These are phyloP conservation scores for Penicillium roqueforti DNA, from an alignment of 495 filamentous ascomycete genomes.

Conservation along the genomic window DNA sequence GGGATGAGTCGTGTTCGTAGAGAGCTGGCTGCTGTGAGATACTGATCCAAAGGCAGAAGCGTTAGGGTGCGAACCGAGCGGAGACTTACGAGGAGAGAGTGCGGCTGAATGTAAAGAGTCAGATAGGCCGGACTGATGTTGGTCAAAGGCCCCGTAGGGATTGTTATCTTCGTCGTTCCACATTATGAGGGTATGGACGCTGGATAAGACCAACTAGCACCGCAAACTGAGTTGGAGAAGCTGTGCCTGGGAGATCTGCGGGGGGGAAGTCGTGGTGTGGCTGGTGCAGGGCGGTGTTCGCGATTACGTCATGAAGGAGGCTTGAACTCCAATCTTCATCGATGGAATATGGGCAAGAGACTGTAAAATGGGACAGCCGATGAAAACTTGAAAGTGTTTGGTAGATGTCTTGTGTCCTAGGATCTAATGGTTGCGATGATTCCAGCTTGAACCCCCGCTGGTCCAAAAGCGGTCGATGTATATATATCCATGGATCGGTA, in stretches of 20 bases:
- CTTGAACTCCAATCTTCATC: neutral
- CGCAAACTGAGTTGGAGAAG: slow-evolving; percentile 15
- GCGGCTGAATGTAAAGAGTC: slow-evolving; percentile 64
- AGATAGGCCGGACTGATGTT: slow-evolving; percentile 71
- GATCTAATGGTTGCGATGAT: neutral
- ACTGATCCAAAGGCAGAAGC: slow-evolving; percentile 1
- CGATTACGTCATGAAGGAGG: slow-evolving; percentile 11
- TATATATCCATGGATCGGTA: neutral
- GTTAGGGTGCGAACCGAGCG: neutral
- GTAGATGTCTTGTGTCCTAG: neutral
- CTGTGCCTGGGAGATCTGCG: slow-evolving; percentile 27
- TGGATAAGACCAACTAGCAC: slow-evolving; percentile 14
- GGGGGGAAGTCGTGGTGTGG: slow-evolving; percentile 17
- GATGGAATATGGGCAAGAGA: neutral
- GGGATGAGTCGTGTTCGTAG: slow-evolving; percentile 45
- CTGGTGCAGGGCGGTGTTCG: slow-evolving; percentile 8
- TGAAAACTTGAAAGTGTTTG: neutral
- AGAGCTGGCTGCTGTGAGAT: slow-evolving; percentile 32
- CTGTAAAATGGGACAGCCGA: neutral
- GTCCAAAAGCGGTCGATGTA: neutral
- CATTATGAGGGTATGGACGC: slow-evolving; percentile 28
- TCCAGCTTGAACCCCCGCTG: neutral
- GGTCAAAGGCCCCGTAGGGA: slow-evolving; percentile 86
- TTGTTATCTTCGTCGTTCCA: slow-evolving; percentile 95
- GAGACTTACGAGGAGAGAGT: slow-evolving; percentile 45